Conservation (phyloP, 768 basidiomycete genomes). For the Holtermanniella nyarrowii region DNA sequence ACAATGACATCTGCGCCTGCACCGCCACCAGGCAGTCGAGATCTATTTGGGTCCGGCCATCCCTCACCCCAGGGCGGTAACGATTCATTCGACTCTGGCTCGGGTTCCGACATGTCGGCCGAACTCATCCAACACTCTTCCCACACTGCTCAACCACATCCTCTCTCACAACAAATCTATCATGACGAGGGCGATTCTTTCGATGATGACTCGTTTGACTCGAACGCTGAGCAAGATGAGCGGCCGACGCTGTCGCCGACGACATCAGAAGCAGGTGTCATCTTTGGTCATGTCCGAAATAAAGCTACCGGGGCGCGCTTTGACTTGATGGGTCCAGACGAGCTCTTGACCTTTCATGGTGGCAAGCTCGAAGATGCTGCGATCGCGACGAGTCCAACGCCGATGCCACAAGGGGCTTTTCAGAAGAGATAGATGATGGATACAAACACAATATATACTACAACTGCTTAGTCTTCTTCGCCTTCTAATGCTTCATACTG, state of each 20-base stretch:
- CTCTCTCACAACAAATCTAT: constrained; percentile 2
- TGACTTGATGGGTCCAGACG: constrained; percentile 29
- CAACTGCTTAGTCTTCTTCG: constrained; percentile 31
- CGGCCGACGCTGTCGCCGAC: not conserved
- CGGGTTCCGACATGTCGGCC: constrained; percentile 24
- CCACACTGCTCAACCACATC: constrained; percentile 5
- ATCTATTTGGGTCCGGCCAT: not conserved
- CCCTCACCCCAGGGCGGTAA: not conserved
- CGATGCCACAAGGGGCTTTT: not conserved
- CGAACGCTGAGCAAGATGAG: not conserved
- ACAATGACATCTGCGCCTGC: not conserved
- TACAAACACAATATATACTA: not conserved
- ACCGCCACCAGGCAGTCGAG: constrained; percentile 1
- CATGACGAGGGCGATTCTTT: constrained; percentile 17
- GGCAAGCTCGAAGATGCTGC: constrained; percentile 32
- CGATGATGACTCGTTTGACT: constrained; percentile 8
- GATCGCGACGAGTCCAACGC: constrained; percentile 8
- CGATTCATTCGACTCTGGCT: not conserved
- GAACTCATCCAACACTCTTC: not conserved
- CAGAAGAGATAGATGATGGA: not conserved
- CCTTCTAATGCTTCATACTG: constrained; percentile 86
- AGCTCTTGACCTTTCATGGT: constrained; percentile 37
- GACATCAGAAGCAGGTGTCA: constrained; percentile 6
- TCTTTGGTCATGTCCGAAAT: constrained; percentile 9
- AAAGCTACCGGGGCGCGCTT: constrained; percentile 10